Percentiles rank a stretch among this genome's conserved stretches.
These are phyloP conservation scores for Phytopythium sindhum DNA, from an alignment of 352 stramenopile species.

Conservation along the genomic window DNA sequence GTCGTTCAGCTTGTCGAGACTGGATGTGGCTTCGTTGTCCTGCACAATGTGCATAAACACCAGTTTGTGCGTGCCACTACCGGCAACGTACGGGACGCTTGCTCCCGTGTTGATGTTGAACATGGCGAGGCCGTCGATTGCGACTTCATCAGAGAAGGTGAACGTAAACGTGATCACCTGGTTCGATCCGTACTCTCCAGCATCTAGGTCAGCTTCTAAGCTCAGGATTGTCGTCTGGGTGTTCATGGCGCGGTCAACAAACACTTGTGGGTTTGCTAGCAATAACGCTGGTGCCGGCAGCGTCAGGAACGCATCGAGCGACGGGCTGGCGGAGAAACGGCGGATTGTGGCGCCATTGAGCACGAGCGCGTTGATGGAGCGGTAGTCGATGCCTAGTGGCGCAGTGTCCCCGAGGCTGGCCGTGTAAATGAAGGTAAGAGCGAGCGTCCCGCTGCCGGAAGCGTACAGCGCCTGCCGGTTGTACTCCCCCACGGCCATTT, in stretches of 20 bases:
- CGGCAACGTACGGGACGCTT: constrained; percentile 54
- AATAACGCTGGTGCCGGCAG: constrained; percentile 36
- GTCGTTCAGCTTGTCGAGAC: constrained; percentile 60
- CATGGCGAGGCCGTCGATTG: constrained; percentile 36
- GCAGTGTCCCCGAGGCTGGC: constrained; percentile 62
- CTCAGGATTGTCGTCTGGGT: constrained; percentile 40
- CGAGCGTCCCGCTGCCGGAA: constrained; percentile 44
- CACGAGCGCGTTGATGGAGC: constrained; percentile 34
- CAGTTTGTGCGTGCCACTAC: constrained; percentile 40
- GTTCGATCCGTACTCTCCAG: constrained; percentile 64
- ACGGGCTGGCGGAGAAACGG: constrained; percentile 41
- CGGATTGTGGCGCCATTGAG: constrained; percentile 66
- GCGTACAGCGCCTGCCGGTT: constrained; percentile 63
- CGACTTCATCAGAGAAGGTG: constrained; percentile 77
- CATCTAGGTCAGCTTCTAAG: constrained; percentile 41
- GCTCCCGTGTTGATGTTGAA: constrained; percentile 63
- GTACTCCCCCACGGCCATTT: constrained; percentile 52
- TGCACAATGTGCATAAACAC: constrained; percentile 75
- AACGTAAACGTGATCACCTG: constrained; percentile 70
- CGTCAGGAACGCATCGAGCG: constrained; percentile 50
- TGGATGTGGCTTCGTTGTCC: constrained; percentile 32
- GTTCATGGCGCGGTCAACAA: constrained; percentile 42
- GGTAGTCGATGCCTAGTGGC: constrained; percentile 47
- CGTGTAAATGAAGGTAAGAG: constrained; percentile 61
- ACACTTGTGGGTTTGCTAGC: constrained; percentile 40